Evolutionary conservation across 345 rosid species (phyloP).

Genomic region (Odontarrhena argentea): DNA sequence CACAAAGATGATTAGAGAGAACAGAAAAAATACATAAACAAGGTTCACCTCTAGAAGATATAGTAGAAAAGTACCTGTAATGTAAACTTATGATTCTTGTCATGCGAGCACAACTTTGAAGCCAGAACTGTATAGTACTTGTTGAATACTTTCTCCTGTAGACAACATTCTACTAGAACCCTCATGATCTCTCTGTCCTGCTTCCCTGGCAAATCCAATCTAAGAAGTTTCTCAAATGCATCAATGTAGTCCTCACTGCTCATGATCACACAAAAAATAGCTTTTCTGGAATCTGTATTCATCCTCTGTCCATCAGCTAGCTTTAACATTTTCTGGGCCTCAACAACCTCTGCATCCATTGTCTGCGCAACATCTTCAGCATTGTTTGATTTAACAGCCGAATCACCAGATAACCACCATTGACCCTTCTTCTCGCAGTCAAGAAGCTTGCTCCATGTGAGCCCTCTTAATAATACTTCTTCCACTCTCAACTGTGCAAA

Average conservation of each 20-base stretch:
- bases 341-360: conserved; percentile 79
- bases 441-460: conserved; percentile 88
- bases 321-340: conserved; percentile 87
- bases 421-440: conserved; percentile 89
- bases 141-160: conserved; percentile 86
- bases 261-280: conserved; percentile 92
- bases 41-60: background rate
- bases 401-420: conserved; percentile 88
- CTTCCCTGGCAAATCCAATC: conserved; percentile 81
- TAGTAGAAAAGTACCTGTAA: conserved; percentile 57
- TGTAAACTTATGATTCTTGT: conserved; percentile 87
- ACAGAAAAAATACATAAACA: background rate
- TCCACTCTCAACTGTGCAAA: conserved; percentile 66
- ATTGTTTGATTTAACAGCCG: conserved; percentile 43
- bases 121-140: conserved; percentile 80
- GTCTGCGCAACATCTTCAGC: conserved; percentile 71
- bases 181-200: conserved; percentile 95
- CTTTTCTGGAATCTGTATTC: conserved; percentile 90
- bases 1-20: background rate
- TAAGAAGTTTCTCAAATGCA: conserved; percentile 84
- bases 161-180: conserved; percentile 85
- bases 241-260: conserved; percentile 91
- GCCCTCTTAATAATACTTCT: conserved; percentile 68
- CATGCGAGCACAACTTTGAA: conserved; percentile 77
- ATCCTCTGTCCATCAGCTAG: conserved; percentile 93